Evolutionary conservation across 148 eudicot species (phyloP).

Genomic region (Tetragonia tetragonoides): DNA sequence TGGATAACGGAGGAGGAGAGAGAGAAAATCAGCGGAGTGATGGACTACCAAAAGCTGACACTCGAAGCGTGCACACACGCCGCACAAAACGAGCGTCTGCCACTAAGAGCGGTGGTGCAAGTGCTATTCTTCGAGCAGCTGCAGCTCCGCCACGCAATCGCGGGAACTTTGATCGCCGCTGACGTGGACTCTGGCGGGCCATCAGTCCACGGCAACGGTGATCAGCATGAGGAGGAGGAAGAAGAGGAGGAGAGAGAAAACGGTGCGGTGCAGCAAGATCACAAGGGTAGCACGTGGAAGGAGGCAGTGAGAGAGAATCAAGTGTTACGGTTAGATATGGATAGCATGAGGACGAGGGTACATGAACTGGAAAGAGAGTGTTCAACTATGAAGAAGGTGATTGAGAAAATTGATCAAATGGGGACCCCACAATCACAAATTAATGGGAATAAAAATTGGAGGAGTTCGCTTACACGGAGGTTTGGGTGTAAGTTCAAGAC

Average conservation of each 20-base stretch:
- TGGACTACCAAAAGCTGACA: conserved; percentile 91
- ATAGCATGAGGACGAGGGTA: conserved; percentile 81
- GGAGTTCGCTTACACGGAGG: conserved; percentile 37
- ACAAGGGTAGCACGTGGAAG: conserved; percentile 40
- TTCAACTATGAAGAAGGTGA: conserved; percentile 70
- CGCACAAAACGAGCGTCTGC: conserved; percentile 93
- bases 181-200: conserved; percentile 19
- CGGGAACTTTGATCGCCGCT: conserved; percentile 60
- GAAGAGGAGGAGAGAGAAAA: conserved; percentile 1
- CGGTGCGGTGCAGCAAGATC: neutral
- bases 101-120: conserved; percentile 81
- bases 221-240: conserved; percentile 20
- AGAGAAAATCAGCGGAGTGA: conserved; percentile 66
- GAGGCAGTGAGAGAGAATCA: conserved; percentile 65
- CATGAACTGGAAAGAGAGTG: conserved; percentile 89
- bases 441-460: conserved; percentile 33
- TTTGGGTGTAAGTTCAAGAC: conserved; percentile 95
- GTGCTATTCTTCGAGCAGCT: conserved; percentile 96
- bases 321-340: conserved; percentile 82
- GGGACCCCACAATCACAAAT: conserved; percentile 16
- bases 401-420: conserved; percentile 56
- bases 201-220: conserved; percentile 5
- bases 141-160: conserved; percentile 92
- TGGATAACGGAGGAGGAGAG: conserved; percentile 69
- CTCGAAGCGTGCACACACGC: conserved; percentile 99